phyloP scores from a whole-genome alignment of 2,329 filamentous ascomycete species.

The Neonectria neomacrospora region DNA sequence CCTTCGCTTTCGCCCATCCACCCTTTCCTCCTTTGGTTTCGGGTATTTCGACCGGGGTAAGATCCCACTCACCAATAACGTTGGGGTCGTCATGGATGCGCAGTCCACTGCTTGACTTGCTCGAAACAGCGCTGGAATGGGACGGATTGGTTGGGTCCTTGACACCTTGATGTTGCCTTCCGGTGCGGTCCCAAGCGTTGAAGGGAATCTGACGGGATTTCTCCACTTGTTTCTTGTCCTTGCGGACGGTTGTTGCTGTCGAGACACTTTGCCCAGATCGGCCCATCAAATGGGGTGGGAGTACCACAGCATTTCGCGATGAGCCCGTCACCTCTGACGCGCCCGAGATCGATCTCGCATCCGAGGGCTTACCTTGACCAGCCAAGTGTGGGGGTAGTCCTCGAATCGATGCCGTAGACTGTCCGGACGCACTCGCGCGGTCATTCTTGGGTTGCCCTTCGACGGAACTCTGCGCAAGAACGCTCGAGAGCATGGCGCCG shows the following conservation, averaged over 20 bases:
- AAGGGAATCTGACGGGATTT: slow-evolving; percentile 27
- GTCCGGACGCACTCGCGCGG: slow-evolving; percentile 18
- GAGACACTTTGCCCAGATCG: slow-evolving; percentile 37
- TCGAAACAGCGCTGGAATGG: slow-evolving; percentile 30
- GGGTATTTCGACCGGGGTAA: not conserved
- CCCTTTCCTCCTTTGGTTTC: slow-evolving; percentile 20
- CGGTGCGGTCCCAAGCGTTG: slow-evolving; percentile 49
- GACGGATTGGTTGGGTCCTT: slow-evolving; percentile 40
- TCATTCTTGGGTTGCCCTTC: not conserved
- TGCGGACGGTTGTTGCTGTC: slow-evolving; percentile 46
- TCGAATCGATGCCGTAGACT: slow-evolving; percentile 10
- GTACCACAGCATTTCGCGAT: not conserved
- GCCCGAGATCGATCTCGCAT: not conserved
- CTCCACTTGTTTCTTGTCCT: slow-evolving; percentile 19
- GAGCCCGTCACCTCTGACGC: not conserved
- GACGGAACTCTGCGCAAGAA: not conserved
- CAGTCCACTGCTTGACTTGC: slow-evolving; percentile 18
- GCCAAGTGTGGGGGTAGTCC: slow-evolving; percentile 21
- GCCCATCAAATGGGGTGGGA: slow-evolving; percentile 25
- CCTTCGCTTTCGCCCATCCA: slow-evolving; percentile 42
- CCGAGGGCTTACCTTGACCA: not conserved
- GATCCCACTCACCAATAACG: slow-evolving; percentile 28
- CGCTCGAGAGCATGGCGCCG: not conserved
- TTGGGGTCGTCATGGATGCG: slow-evolving; percentile 22
- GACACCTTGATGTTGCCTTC: slow-evolving; percentile 32